These are phyloP conservation scores for Parachlorella kessleri DNA, from an alignment of 139 green algal genomes.

Conservation along the genomic window DNA sequence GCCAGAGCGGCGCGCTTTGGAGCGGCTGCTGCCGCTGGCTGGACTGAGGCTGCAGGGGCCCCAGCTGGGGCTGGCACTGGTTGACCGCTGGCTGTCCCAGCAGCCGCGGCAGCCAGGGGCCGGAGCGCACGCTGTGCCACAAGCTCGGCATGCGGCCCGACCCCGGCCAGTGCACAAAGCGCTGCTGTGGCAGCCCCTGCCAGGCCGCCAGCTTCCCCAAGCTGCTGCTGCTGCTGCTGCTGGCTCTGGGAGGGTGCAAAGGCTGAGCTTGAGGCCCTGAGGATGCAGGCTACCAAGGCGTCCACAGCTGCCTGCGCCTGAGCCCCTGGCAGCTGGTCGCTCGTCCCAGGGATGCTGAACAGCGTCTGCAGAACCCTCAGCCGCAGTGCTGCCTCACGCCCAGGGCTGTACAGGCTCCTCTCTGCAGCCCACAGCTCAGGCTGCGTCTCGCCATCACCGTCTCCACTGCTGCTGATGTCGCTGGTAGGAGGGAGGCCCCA, in stretches of 20 bases:
- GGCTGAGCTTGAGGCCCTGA: background rate
- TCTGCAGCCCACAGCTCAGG: background rate
- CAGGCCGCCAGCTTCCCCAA: too few relatives aligned
- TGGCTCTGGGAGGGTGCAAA: background rate
- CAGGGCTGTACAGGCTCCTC: background rate
- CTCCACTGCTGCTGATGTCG: too few relatives aligned
- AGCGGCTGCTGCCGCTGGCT: too few relatives aligned
- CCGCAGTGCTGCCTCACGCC: background rate
- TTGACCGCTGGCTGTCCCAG: background rate
- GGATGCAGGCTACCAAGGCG: background rate
- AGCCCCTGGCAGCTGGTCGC: background rate
- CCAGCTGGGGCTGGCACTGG: background rate
- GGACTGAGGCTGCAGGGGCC: background rate
- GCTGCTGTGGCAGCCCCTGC: background rate
- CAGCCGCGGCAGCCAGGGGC: background rate
- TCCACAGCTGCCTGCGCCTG: background rate
- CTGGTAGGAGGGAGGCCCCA: too few relatives aligned
- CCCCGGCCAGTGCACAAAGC: background rate
- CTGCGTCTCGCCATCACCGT: background rate
- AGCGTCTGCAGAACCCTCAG: background rate
- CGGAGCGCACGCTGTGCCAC: background rate
- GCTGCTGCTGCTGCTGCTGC: background rate
- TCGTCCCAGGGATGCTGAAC: background rate
- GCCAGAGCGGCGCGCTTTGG: background rate
- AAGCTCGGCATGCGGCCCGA: background rate